A percentile compares a stretch with the other conserved stretches of the same genome.
Evolutionary conservation across 2,329 filamentous ascomycete genomes (phyloP).

Genomic region (Amphichorda felina): DNA sequence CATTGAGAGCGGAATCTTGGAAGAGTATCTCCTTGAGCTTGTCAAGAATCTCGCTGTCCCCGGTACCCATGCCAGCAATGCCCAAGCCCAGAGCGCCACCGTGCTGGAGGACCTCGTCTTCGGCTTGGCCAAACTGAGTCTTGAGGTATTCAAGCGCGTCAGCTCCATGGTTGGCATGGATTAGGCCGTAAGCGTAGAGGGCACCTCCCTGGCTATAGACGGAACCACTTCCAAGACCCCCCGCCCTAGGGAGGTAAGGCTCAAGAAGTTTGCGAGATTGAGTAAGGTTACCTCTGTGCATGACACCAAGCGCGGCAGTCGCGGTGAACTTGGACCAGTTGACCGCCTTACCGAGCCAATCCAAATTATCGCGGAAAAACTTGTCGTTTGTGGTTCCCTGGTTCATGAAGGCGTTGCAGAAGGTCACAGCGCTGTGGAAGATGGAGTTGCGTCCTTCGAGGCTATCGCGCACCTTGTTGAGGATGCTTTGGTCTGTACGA

Average conservation of each 20-base stretch:
- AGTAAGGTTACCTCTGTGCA: conserved; percentile 87
- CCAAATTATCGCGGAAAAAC: conserved; percentile 95
- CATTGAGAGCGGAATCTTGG: conserved; percentile 89
- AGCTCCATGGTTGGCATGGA: conserved; percentile 94
- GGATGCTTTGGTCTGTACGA: conserved; percentile 78
- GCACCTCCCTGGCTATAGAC: conserved; percentile 95
- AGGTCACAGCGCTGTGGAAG: conserved; percentile 94
- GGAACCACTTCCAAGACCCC: conserved; percentile 65
- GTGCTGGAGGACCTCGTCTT: conserved; percentile 92
- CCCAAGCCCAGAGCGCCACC: conserved; percentile 90
- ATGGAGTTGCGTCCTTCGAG: conserved; percentile 94
- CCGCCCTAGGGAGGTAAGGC: conserved; percentile 73
- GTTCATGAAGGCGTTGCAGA: conserved; percentile 99
- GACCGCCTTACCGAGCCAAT: conserved; percentile 95
- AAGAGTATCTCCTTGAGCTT: conserved; percentile 83
- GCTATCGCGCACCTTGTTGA: conserved; percentile 95
- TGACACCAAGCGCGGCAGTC: conserved; percentile 89
- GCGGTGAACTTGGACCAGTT: conserved; percentile 99
- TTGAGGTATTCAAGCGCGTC: conserved; percentile 75
- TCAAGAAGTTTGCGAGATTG: conserved; percentile 90
- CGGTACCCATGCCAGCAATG: conserved; percentile 95
- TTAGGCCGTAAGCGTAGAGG: conserved; percentile 86
- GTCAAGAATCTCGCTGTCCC: conserved; percentile 81
- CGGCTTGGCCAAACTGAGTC: conserved; percentile 60
- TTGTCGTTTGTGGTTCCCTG: conserved; percentile 96